phyloP scores from a whole-genome alignment of 768 basidiomycete species.

The Arthromyces matolae region DNA sequence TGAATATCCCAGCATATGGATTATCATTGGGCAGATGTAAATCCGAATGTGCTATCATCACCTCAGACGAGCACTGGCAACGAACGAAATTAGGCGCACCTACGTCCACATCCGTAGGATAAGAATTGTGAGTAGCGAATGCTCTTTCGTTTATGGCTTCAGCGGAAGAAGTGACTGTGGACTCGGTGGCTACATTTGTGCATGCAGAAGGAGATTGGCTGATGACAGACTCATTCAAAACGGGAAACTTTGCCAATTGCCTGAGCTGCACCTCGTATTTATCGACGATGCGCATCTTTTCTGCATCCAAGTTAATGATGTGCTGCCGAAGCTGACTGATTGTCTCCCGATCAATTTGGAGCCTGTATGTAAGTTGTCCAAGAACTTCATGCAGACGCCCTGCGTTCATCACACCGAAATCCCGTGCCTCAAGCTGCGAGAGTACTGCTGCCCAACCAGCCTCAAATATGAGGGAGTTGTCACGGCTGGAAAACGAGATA shows the following conservation, averaged over 20 bases:
- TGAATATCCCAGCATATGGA: background rate
- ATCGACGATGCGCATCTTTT: constrained; percentile 8
- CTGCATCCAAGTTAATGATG: constrained; percentile 7
- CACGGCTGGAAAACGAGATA: constrained; percentile 13
- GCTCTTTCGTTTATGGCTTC: too few relatives aligned
- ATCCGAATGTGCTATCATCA: background rate
- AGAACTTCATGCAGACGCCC: constrained; percentile 15
- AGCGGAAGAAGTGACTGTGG: too few relatives aligned
- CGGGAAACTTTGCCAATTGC: constrained; percentile 7
- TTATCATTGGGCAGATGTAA: background rate
- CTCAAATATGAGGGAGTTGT: constrained; percentile 17
- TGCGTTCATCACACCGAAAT: constrained; percentile 11
- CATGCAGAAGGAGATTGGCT: background rate
- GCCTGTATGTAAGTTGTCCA: constrained; percentile 8
- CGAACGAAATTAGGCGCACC: background rate
- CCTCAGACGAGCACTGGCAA: background rate
- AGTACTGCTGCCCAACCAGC: constrained; percentile 16
- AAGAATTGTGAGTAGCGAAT: too few relatives aligned
- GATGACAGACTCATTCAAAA: constrained; percentile 5
- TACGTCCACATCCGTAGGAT: background rate
- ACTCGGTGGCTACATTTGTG: background rate
- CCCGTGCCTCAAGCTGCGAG: constrained; percentile 13
- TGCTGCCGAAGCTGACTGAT: constrained; percentile 12
- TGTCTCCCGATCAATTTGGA: constrained; percentile 15
- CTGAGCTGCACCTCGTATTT: constrained; percentile 11